These are phyloP conservation scores for Ramularia collo-cygni DNA, from an alignment of 2,329 filamentous ascomycete species.

Conservation along the genomic window DNA sequence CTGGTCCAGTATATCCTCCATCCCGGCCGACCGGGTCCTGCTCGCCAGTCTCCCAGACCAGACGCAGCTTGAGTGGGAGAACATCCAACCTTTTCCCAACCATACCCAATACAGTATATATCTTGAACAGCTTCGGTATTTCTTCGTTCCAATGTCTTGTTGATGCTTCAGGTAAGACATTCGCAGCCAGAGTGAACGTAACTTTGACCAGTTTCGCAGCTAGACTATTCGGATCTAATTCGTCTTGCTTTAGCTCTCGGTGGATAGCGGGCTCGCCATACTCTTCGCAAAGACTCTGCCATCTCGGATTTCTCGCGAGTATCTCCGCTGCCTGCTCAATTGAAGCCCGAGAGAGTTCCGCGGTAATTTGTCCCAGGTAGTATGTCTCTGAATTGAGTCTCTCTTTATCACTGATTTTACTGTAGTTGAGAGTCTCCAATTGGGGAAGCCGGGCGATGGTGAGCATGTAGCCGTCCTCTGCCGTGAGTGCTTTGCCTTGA, in stretches of 20 bases:
- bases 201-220: slow-evolving; percentile 66
- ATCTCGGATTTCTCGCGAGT: slow-evolving; percentile 61
- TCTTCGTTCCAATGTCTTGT: slow-evolving; percentile 31
- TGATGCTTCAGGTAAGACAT: slow-evolving; percentile 8
- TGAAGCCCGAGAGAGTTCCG: slow-evolving; percentile 59
- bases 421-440: slow-evolving; percentile 67
- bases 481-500: slow-evolving; percentile 40
- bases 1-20: slow-evolving; percentile 39
- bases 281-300: slow-evolving; percentile 62
- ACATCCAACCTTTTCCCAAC: slow-evolving; percentile 64
- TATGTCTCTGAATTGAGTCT: slow-evolving; percentile 86
- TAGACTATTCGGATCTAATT: slow-evolving; percentile 68
- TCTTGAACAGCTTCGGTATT: slow-evolving; percentile 69
- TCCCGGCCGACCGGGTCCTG: slow-evolving; percentile 67
- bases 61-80: slow-evolving; percentile 54
- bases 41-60: slow-evolving; percentile 88
- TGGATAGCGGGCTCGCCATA: slow-evolving; percentile 67
- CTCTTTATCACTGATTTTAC: slow-evolving; percentile 61
- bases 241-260: slow-evolving; percentile 11
- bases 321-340: slow-evolving; percentile 49
- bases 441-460: slow-evolving; percentile 66
- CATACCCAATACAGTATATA: slow-evolving; percentile 75
- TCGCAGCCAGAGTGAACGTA: slow-evolving; percentile 48
- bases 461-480: slow-evolving; percentile 84
- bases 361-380: slow-evolving; percentile 77